These are phyloP conservation scores for Gossypium gossypioides DNA, from an alignment of 441 rosid species.

Conservation along the genomic window DNA sequence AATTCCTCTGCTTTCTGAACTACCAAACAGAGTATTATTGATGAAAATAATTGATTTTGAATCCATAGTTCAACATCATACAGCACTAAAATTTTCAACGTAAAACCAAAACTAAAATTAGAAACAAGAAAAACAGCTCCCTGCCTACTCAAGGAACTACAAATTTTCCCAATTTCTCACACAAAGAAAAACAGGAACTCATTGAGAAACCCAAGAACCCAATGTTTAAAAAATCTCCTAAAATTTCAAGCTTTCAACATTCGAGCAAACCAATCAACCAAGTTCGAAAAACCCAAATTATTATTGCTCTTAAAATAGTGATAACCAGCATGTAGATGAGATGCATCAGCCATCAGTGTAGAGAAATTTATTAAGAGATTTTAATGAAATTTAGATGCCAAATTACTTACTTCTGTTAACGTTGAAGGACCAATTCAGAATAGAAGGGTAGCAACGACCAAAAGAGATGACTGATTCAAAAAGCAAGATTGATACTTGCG, in stretches of 20 bases:
- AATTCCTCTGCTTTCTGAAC: conserved; percentile 3
- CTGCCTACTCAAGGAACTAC: not conserved
- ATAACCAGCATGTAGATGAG: not conserved
- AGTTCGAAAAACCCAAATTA: not conserved
- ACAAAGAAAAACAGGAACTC: not conserved
- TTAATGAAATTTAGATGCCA: too few relatives aligned
- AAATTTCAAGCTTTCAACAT: not conserved
- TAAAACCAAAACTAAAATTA: not conserved
- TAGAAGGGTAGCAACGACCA: too few relatives aligned
- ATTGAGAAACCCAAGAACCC: not conserved
- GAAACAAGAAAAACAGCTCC: conserved; percentile 14
- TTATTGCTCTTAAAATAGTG: not conserved
- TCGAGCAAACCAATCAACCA: not conserved
- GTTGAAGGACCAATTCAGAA: too few relatives aligned
- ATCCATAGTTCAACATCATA: not conserved
- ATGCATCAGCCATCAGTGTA: too few relatives aligned
- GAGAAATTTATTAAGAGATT: too few relatives aligned
- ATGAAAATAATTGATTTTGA: not conserved
- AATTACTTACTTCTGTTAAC: too few relatives aligned
- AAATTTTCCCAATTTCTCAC: not conserved
- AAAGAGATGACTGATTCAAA: too few relatives aligned
- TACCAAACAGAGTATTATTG: not conserved
- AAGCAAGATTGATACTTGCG: too few relatives aligned
- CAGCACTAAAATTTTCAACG: conserved; percentile 20
- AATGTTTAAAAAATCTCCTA: not conserved